A percentile compares a stretch with the other conserved stretches of the same genome.
These are phyloP conservation scores for Tolypocladium capitatum DNA, from an alignment of 2,329 filamentous ascomycete species.

Conservation along the genomic window DNA sequence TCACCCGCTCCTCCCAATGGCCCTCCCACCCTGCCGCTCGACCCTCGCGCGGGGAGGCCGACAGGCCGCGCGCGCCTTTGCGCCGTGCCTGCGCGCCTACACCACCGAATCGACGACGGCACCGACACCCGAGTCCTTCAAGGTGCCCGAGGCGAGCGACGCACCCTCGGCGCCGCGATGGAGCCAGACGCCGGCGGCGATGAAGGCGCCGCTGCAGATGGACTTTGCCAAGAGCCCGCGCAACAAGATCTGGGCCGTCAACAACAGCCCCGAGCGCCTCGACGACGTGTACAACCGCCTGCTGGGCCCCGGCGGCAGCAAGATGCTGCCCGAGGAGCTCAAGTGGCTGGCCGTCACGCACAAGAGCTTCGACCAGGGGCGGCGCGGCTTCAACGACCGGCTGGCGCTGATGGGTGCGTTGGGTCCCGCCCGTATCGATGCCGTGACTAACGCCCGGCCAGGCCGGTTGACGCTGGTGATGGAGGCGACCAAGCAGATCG, in stretches of 20 bases:
- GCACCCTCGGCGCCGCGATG: constrained; percentile 41
- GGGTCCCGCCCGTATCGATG: too few relatives aligned
- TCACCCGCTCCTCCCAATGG: constrained; percentile 12
- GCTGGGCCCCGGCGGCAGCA: constrained; percentile 59
- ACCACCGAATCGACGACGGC: constrained; percentile 11
- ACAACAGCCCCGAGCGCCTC: constrained; percentile 59
- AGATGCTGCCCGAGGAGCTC: constrained; percentile 71
- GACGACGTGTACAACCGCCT: constrained; percentile 68
- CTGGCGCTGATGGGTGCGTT: constrained; percentile 78
- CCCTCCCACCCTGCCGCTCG: constrained; percentile 19
- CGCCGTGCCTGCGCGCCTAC: constrained; percentile 15
- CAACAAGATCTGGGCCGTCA: constrained; percentile 51
- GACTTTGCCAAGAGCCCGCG: constrained; percentile 41
- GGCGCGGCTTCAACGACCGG: constrained; percentile 87
- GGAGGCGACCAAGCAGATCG: constrained; percentile 25
- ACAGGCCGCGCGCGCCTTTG: constrained; percentile 9
- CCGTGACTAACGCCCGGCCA: constrained; percentile 5
- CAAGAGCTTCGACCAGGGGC: constrained; percentile 94
- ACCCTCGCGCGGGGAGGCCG: constrained; percentile 14
- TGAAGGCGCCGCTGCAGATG: constrained; percentile 57
- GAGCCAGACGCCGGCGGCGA: constrained; percentile 54
- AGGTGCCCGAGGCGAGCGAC: constrained; percentile 5
- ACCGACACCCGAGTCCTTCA: constrained; percentile 14
- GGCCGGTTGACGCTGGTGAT: constrained; percentile 24
- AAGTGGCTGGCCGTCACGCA: constrained; percentile 97